Conservation (phyloP, 805 yeast species). For the Metschnikowia continentalis region DNA sequence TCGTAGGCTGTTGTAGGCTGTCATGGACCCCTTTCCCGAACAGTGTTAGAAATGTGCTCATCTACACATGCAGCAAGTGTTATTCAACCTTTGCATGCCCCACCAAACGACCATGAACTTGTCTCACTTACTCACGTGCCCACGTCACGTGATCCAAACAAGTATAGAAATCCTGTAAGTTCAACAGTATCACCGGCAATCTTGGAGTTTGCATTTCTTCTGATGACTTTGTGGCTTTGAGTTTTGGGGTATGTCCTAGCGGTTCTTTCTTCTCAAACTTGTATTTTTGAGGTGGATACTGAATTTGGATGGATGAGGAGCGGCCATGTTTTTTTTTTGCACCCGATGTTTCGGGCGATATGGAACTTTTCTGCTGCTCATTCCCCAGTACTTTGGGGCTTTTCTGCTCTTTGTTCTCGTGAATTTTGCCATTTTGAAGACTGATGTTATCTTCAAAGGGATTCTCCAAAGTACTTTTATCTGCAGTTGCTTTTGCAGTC, state of each 20-base stretch:
- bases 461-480: background rate
- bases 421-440: background rate
- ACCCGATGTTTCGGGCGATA: background rate
- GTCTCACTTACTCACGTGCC: no score
- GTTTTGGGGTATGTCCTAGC: background rate
- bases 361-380: background rate
- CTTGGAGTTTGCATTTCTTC: slow-evolving; percentile 11
- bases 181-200: slow-evolving; percentile 43
- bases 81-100: no score
- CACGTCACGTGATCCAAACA: no score
- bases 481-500: background rate
- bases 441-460: background rate
- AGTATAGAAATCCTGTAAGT: no score
- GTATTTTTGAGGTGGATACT: slow-evolving; percentile 38
- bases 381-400: background rate
- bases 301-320: slow-evolving; percentile 17
- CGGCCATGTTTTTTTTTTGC: background rate
- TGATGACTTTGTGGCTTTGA: background rate
- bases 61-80: no score
- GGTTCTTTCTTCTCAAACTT: slow-evolving; percentile 18
- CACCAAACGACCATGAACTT: no score
- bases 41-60: no score
- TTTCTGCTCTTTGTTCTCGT: background rate
- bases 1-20: no score
- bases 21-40: no score